Base-by-base conservation (phyloP, 225 moss, liverwort and hornwort species). In the Bryum argenteum region DNA sequence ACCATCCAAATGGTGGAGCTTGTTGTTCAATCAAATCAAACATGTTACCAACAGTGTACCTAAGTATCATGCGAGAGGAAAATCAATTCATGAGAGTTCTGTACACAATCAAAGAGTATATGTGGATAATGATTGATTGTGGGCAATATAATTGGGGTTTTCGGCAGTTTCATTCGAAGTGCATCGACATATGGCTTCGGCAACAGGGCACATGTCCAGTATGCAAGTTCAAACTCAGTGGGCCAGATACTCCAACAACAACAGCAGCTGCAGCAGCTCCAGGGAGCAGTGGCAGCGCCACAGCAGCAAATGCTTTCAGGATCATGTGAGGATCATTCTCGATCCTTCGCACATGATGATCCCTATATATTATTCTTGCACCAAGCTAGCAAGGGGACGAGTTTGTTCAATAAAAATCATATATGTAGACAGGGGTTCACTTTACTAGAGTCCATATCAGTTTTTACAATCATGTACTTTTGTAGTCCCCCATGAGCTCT, bases 161-260 rank as follows among this genome's bases (percentile, higher is more conserved):
- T 48, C 68, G 45, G 73, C 80, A 89, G 87, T 87, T 89, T 52
- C 87, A 89, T 74, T 79, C 84, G 52, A 79, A 69, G 42, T 89
- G 89, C 73, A 89, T 89, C 52, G 89, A 89, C 58, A 82, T 82
- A 70, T 89, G 87, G 89, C 78, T 87, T 62, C 69, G 84, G 59
- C 89, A 87, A 61, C 84, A 89, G 64, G 87, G 80, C 37, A 89
- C 87, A 45, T 89, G 89, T 71, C 89, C 87, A 3, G 87, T 89
- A 4, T 89, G 89, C 77, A 89, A 87, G 73, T 89, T 84, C 62
- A 80, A 76, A 66, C 79, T 89, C 18, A 81, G 70, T 33, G 72
- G 73, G 54, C 77, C 86, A 1, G 89, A 84, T 17, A 72, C 84
- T 47, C 74, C 80, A 0, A 77, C 59, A 28, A 17, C 63, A n/a